A percentile compares a stretch with the other conserved stretches of the same genome.
Conservation (phyloP, 1,284 basidiomycete species). For the Leccinum variabile region DNA sequence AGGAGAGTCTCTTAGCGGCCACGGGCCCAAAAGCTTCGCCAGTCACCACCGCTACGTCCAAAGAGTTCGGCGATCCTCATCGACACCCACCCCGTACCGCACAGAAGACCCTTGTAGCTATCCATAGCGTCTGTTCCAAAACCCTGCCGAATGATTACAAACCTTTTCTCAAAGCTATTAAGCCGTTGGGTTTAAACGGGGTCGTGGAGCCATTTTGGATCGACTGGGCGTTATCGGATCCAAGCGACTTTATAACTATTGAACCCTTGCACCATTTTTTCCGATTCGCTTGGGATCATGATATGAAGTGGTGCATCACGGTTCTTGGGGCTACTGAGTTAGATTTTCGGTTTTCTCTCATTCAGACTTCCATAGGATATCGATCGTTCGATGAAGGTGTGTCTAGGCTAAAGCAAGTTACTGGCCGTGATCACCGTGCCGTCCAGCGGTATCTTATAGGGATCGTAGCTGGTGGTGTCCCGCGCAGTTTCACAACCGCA, state of each 20-base stretch:
- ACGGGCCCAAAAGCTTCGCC: background rate
- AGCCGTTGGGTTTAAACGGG: slow-evolving; percentile 7
- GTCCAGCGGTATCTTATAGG: slow-evolving; percentile 7
- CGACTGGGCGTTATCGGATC: slow-evolving; percentile 10
- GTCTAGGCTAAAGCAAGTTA: slow-evolving; percentile 5
- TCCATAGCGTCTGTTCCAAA: background rate
- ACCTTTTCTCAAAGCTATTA: slow-evolving; percentile 1
- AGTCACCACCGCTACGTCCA: slow-evolving; percentile 4
- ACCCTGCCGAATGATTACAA: background rate
- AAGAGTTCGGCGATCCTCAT: slow-evolving; percentile 3
- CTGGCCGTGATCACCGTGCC: background rate
- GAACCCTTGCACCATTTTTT: slow-evolving; percentile 4
- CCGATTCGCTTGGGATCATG: slow-evolving; percentile 5
- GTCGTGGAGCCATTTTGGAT: slow-evolving; percentile 11
- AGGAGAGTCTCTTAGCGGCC: slow-evolving; percentile 2
- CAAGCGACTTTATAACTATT: slow-evolving; percentile 3
- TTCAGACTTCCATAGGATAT: slow-evolving; percentile 3
- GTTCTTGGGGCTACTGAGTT: slow-evolving; percentile 4
- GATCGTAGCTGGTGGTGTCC: slow-evolving; percentile 1
- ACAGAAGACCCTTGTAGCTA: slow-evolving; percentile 1
- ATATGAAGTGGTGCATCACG: slow-evolving; percentile 10
- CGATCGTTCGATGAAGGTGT: slow-evolving; percentile 4
- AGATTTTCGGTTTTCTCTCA: slow-evolving; percentile 10
- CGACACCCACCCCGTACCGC: slow-evolving; percentile 1
- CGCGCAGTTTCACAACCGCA: background rate